Evolutionary conservation across 495 filamentous ascomycete species (phyloP).

Genomic region (Usnea hakonensis): DNA sequence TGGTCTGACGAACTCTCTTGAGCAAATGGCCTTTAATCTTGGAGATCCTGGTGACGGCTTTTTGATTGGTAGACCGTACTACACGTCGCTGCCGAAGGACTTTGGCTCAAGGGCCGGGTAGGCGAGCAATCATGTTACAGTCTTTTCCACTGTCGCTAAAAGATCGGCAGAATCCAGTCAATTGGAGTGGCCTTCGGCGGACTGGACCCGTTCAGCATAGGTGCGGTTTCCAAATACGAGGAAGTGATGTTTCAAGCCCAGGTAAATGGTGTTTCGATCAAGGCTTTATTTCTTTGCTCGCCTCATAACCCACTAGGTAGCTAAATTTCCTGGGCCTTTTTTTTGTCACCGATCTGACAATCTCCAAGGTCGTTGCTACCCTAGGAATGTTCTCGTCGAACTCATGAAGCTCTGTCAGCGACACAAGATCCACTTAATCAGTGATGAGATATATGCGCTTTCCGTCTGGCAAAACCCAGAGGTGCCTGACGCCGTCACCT

Average conservation of each 20-base stretch:
- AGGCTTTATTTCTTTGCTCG: conserved; percentile 48
- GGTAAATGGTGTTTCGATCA: conserved; percentile 31
- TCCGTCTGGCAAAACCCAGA: conserved; percentile 41
- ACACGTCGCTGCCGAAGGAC: conserved; percentile 37
- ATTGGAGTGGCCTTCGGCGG: conserved; percentile 40
- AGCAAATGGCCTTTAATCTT: conserved; percentile 42
- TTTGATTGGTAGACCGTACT: conserved; percentile 43
- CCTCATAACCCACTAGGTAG: conserved; percentile 50
- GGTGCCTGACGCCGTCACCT: conserved; percentile 28
- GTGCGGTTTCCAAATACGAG: conserved; percentile 38
- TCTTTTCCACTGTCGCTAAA: not conserved
- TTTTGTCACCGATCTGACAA: not conserved
- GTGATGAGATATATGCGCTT: conserved; percentile 58
- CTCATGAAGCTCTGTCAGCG: conserved; percentile 48
- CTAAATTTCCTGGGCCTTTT: conserved; percentile 40
- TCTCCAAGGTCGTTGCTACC: conserved; percentile 38
- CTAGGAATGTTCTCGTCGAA: conserved; percentile 37
- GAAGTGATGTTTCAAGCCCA: conserved; percentile 29
- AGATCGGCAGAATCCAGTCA: conserved; percentile 26
- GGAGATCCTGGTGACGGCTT: conserved; percentile 44
- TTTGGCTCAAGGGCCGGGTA: conserved; percentile 20
- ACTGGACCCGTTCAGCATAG: conserved; percentile 38
- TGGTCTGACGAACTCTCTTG: conserved; percentile 33
- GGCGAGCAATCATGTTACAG: not conserved
- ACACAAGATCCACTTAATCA: conserved; percentile 50